Conservation (phyloP, 1,284 basidiomycete species). For the Neolentinus lepideus region DNA sequence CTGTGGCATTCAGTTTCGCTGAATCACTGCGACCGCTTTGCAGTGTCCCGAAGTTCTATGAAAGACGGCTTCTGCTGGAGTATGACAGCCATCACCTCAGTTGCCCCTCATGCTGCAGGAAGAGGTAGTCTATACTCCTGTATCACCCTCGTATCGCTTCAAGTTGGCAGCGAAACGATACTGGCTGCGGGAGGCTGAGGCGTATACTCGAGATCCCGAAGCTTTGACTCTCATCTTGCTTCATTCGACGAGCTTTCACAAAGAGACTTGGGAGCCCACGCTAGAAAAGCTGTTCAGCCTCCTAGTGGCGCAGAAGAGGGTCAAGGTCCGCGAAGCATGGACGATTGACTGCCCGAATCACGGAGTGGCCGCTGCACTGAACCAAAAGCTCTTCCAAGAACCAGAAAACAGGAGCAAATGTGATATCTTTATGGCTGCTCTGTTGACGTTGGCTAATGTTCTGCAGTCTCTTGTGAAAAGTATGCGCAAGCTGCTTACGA, state of each 20-base stretch:
- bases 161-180: neutral
- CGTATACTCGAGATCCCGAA: slow-evolving; percentile 16
- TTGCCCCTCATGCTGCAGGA: neutral
- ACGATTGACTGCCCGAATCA: slow-evolving; percentile 48
- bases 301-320: neutral
- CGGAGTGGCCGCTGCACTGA: slow-evolving; percentile 36
- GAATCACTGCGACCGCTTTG: neutral
- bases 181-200: neutral
- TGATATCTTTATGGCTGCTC: neutral
- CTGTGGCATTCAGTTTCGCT: too few species aligned
- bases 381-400: slow-evolving; percentile 17
- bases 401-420: neutral
- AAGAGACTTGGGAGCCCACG: slow-evolving; percentile 60
- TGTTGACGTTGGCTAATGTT: neutral
- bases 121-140: neutral
- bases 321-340: slow-evolving; percentile 42
- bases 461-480: slow-evolving; percentile 49
- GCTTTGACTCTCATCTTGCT: slow-evolving; percentile 47
- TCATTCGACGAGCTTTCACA: slow-evolving; percentile 61
- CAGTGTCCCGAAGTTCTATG: neutral
- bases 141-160: neutral
- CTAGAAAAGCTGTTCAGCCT: slow-evolving; percentile 32
- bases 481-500: slow-evolving; percentile 48
- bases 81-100: neutral
- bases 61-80: neutral